Conservation (phyloP, 2,329 filamentous ascomycete species). For the Penicillium nordicum region DNA sequence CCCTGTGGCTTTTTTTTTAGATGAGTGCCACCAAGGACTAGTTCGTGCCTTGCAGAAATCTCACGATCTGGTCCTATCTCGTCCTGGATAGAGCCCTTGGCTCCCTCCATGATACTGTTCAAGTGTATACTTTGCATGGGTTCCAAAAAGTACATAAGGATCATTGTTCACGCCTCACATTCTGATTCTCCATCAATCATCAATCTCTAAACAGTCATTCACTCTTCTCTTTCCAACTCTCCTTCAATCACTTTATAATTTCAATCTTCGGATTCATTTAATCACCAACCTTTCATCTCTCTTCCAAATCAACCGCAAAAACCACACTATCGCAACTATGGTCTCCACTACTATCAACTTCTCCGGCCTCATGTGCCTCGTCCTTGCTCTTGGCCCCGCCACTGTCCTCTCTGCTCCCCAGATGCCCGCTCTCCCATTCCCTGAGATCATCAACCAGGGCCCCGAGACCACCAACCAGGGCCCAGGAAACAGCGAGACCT, state of each 20-base stretch:
- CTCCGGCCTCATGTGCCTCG: constrained; percentile 31
- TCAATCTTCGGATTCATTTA: constrained; percentile 7
- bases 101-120: constrained; percentile 12
- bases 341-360: constrained; percentile 24
- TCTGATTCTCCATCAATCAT: constrained; percentile 12
- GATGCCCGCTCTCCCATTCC: constrained; percentile 9
- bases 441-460: constrained; percentile 1
- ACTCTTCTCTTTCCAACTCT: constrained; percentile 8
- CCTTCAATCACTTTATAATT: constrained; percentile 5
- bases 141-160: constrained; percentile 23
- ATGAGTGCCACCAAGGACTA: constrained; percentile 19
- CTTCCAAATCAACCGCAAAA: not conserved
- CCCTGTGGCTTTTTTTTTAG: constrained; percentile 15
- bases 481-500: constrained; percentile 16
- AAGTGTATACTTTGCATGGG: not conserved
- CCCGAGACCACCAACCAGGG: constrained; percentile 9
- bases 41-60: constrained; percentile 22
- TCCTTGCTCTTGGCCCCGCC: constrained; percentile 28
- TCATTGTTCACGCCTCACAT: constrained; percentile 1
- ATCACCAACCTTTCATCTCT: not conserved
- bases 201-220: constrained; percentile 22
- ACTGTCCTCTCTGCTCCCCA: constrained; percentile 30
- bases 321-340: constrained; percentile 18
- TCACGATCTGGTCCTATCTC: constrained; percentile 1
- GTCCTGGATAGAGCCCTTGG: constrained; percentile 15